Evolutionary conservation across 495 filamentous ascomycete genomes (phyloP).

Genomic region (Trichoderma virens): DNA sequence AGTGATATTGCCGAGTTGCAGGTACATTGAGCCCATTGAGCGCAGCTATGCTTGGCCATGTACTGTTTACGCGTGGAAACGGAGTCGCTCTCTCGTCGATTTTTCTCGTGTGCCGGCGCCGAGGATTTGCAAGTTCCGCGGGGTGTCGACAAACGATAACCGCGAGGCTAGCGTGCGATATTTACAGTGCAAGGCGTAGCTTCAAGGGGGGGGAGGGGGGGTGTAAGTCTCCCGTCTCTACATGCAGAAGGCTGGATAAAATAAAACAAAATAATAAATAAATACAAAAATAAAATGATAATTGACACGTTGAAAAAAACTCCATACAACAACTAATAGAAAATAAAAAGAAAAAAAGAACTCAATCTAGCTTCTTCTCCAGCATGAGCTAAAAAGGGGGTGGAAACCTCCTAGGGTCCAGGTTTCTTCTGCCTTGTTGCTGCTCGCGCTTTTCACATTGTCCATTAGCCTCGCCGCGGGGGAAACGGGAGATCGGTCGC

Average conservation of each 20-base stretch:
- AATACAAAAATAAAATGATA: neutral
- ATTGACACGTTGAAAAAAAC: too few relatives aligned
- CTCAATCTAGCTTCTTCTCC: too few relatives aligned
- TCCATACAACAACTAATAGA: too few relatives aligned
- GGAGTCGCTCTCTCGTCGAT: neutral
- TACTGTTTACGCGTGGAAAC: too few relatives aligned
- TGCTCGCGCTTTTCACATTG: neutral
- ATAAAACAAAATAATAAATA: neutral
- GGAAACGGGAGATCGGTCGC: slow-evolving; percentile 5
- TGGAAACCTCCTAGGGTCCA: too few relatives aligned
- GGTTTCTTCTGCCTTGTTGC: too few relatives aligned
- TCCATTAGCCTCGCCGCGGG: neutral
- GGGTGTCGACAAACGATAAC: neutral
- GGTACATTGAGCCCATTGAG: neutral
- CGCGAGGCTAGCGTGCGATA: slow-evolving; percentile 2
- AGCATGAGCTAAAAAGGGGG: too few relatives aligned
- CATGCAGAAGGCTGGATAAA: neutral
- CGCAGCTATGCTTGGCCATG: too few relatives aligned
- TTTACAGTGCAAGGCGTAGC: neutral
- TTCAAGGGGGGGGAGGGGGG: neutral
- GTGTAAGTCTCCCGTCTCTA: neutral
- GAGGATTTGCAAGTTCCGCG: neutral
- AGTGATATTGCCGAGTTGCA: too few relatives aligned
- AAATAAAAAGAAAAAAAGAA: too few relatives aligned
- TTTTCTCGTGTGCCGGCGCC: neutral